Conservation (phyloP, 805 yeast genomes). For the Metschnikowia peoriensis region DNA sequence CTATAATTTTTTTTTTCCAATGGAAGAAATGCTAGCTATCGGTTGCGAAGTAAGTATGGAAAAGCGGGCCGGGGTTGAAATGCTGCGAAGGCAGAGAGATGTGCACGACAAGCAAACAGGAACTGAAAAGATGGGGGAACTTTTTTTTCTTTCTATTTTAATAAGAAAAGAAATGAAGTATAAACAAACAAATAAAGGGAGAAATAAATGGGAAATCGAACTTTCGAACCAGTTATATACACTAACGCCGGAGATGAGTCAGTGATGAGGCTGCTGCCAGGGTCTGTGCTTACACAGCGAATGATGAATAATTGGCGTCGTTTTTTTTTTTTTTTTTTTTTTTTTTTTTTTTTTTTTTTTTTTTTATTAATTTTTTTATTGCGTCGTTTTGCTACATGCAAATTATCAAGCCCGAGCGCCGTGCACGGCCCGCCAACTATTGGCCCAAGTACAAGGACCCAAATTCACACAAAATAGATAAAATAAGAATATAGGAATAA, state of each 20-base stretch:
- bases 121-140: neutral
- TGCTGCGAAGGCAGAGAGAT: neutral
- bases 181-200: neutral
- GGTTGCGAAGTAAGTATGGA: neutral
- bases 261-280: neutral
- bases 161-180: neutral
- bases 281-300: neutral
- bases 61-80: neutral
- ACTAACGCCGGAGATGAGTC: neutral
- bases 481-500: too few relatives aligned
- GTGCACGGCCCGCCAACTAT: neutral
- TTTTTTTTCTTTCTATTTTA: too few relatives aligned
- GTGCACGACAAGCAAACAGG: neutral
- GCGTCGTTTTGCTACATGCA: neutral
- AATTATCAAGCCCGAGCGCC: neutral
- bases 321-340: too few relatives aligned
- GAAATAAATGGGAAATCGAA: neutral
- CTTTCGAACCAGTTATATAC: too few relatives aligned
- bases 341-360: too few relatives aligned
- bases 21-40: neutral
- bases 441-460: too few relatives aligned
- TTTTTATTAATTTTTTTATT: too few relatives aligned
- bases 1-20: neutral
- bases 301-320: neutral
- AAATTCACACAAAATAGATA: too few relatives aligned